Conservation (phyloP, 2,329 filamentous ascomycete species). For the Monosporascus sp. region DNA sequence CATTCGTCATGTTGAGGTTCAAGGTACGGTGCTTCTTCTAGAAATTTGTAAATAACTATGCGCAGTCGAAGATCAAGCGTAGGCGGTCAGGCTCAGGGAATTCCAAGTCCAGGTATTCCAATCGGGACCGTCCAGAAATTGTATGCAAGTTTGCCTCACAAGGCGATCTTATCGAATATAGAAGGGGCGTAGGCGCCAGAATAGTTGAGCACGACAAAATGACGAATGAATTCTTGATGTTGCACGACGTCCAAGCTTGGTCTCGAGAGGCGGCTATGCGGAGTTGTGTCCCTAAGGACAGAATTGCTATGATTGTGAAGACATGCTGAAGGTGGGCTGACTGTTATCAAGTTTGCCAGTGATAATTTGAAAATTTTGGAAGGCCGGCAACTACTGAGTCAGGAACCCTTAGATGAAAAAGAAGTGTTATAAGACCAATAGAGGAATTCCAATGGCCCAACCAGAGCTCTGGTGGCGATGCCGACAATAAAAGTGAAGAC, state of each 20-base stretch:
- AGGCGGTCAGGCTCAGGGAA: not conserved
- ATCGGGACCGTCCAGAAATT: conserved; percentile 2
- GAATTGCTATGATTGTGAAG: conserved; percentile 32
- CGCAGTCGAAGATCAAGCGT: not conserved
- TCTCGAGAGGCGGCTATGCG: conserved; percentile 16
- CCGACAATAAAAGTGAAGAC: not conserved
- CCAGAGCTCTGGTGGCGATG: not conserved
- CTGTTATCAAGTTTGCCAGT: conserved; percentile 6
- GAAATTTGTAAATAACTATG: not conserved
- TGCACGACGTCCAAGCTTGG: conserved; percentile 19
- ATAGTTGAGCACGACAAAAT: conserved; percentile 3
- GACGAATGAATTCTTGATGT: conserved; percentile 5
- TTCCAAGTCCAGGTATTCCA: conserved; percentile 1
- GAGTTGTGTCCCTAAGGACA: conserved; percentile 36
- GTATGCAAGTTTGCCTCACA: conserved; percentile 3
- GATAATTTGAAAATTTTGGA: conserved; percentile 1
- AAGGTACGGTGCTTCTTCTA: not conserved
- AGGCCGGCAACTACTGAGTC: not conserved
- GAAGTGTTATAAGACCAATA: not conserved
- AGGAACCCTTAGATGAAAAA: no score
- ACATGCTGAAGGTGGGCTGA: conserved; percentile 16
- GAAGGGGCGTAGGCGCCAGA: conserved; percentile 1
- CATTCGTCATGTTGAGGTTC: conserved; percentile 29
- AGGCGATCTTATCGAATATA: conserved; percentile 1
- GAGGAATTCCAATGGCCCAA: not conserved